Evolutionary conservation across 2,329 filamentous ascomycete species (phyloP), one percentile per base, ranked within the genome.

Genomic region (Penicillium capsulatum): DNA sequence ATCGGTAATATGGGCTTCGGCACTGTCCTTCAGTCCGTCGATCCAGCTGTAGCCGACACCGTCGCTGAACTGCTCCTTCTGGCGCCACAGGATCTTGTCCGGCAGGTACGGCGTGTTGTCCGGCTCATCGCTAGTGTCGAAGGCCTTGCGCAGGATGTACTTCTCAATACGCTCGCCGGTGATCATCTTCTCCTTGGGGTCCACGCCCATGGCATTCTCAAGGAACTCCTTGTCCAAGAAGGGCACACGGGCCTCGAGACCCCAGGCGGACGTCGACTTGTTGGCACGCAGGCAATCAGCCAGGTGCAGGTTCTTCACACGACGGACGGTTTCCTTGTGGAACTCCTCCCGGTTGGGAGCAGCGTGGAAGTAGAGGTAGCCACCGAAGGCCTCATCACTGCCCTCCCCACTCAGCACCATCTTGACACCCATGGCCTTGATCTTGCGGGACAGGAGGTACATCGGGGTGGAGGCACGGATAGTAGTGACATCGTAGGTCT

Each of bases 41-140:
- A 98, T 98, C 92, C 92, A 98, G 49, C 92, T 90, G 72, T 98
- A 98, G 42, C 92, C 92, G 42, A 98, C 92, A 64, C 92, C 94
- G 60, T 98, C 94, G 43, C 85, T 94, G 75, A 98, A 98, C 72
- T 98, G 92, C 74, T 98, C 92, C 81, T 98, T 98, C 71, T 98
- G 94, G 64, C 94, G 80, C 86, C 88, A 98, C 40, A 98, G 81
- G 56, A 98, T 98, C 65, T 90, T 81, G 13, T 95, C 83, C 6
- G 94, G 92, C n/a, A 98, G 80, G 72, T 97, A 98, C 7, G 92
- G 82, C 54, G 85, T 71, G 34, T 76, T 79, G 33, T 76, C 81
- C 11, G 90, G 88, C 69, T 95, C 86, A 61, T 91, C 88, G 33
- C 78, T 80, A 19, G 89, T 95, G 70, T 98, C 92, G 63, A 98